Conservation (phyloP, 495 filamentous ascomycete genomes). For the Penicillium salamii region DNA sequence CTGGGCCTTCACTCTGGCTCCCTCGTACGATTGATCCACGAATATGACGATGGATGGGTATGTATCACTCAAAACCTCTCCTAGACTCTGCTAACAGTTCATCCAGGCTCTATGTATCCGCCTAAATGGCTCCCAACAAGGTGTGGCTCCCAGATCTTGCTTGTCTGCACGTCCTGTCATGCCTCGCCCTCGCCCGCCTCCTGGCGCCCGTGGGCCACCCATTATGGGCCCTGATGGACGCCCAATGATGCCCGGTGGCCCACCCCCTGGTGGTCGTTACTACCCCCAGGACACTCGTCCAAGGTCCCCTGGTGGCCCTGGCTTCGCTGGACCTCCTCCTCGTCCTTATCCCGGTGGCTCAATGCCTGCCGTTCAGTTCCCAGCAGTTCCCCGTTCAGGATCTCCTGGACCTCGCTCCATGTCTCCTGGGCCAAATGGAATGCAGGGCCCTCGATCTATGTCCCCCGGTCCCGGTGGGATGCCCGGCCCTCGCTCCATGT, state of each 20-base stretch:
- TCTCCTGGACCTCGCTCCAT: constrained; percentile 20
- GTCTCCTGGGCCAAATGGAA: constrained; percentile 6
- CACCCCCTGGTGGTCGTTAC: constrained; percentile 30
- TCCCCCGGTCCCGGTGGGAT: constrained; percentile 18
- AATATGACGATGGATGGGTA: constrained; percentile 99
- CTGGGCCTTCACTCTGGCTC: constrained; percentile 74
- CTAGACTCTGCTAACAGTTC: constrained; percentile 34
- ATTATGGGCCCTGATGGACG: constrained; percentile 52
- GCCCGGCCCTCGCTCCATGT: constrained; percentile 8
- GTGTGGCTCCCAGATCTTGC: constrained; percentile 90
- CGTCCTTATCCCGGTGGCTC: constrained; percentile 31
- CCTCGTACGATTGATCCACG: constrained; percentile 83
- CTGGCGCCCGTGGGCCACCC: constrained; percentile 47
- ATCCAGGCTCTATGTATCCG: constrained; percentile 80
- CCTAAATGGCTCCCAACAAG: constrained; percentile 85
- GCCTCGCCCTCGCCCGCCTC: constrained; percentile 64
- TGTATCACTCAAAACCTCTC: constrained; percentile 28
- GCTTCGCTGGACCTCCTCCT: constrained; percentile 28
- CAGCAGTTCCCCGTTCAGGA: constrained; percentile 7
- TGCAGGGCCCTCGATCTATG: constrained; percentile 28
- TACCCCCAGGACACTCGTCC: constrained; percentile 41
- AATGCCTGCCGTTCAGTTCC: constrained; percentile 16
- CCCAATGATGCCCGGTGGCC: constrained; percentile 31
- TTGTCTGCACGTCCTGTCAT: constrained; percentile 90
- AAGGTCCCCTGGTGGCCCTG: constrained; percentile 34